Conservation (phyloP, 805 yeast genomes). For the Candida parachauliodes region DNA sequence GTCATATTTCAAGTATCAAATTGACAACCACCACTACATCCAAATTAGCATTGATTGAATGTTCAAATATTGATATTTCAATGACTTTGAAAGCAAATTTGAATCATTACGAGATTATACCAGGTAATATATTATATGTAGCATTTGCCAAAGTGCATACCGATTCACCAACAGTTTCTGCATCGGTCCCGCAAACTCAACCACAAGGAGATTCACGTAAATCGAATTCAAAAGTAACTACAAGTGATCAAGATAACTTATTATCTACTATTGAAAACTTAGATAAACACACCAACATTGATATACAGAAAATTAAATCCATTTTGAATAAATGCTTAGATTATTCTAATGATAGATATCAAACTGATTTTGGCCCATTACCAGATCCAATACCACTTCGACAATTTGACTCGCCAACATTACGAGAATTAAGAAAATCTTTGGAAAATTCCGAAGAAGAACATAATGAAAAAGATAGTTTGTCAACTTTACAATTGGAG, state of each 20-base stretch:
- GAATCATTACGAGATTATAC: slow-evolving; percentile 78
- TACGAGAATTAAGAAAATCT: slow-evolving; percentile 78
- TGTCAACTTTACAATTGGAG: slow-evolving; percentile 64
- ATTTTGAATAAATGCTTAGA: slow-evolving; percentile 36
- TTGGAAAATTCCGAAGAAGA: slow-evolving; percentile 32
- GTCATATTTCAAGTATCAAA: slow-evolving; percentile 18
- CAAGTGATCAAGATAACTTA: slow-evolving; percentile 15
- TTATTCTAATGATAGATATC: slow-evolving; percentile 44
- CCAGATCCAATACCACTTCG: slow-evolving; percentile 70
- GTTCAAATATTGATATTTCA: slow-evolving; percentile 68
- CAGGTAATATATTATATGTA: slow-evolving; percentile 72
- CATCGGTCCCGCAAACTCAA: slow-evolving; percentile 1
- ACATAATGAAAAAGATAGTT: slow-evolving; percentile 1
- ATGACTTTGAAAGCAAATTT: slow-evolving; percentile 72
- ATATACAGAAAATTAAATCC: slow-evolving; percentile 39
- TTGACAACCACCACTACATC: slow-evolving; percentile 18
- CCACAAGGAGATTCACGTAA: not conserved
- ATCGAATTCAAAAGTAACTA: not conserved
- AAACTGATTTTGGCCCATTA: slow-evolving; percentile 63
- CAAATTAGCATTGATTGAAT: slow-evolving; percentile 56
- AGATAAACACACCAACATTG: slow-evolving; percentile 20
- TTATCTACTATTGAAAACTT: slow-evolving; percentile 16
- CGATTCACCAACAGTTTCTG: no score
- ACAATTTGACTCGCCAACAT: slow-evolving; percentile 80
- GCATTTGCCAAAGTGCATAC: slow-evolving; percentile 77